These are phyloP conservation scores for Orobanche coerulescens DNA, from an alignment of 257 asterid genomes.

Conservation along the genomic window DNA sequence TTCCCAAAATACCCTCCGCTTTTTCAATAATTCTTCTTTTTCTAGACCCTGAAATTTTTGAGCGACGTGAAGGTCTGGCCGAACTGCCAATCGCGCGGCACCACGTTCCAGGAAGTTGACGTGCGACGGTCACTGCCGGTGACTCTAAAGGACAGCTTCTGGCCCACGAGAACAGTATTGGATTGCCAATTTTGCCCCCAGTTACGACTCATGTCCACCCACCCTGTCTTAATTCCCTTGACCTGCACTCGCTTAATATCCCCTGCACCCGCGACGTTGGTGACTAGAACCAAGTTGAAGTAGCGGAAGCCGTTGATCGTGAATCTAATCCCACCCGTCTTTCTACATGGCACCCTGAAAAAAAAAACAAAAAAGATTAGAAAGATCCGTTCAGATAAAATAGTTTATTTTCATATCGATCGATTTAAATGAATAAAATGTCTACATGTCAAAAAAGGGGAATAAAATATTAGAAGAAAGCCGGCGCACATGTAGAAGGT, in stretches of 20 bases:
- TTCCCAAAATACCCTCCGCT: not conserved
- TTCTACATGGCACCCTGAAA: constrained; percentile 42
- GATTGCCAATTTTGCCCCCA: constrained; percentile 92
- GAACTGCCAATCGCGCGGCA: constrained; percentile 74
- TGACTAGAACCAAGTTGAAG: constrained; percentile 60
- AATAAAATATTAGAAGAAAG: too few relatives aligned
- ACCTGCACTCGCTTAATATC: constrained; percentile 44
- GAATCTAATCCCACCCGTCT: constrained; percentile 57
- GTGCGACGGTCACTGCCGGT: constrained; percentile 62
- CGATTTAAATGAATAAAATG: too few relatives aligned
- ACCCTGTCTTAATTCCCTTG: constrained; percentile 50
- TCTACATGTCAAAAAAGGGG: too few relatives aligned
- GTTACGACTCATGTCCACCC: constrained; percentile 65
- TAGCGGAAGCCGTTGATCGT: constrained; percentile 62
- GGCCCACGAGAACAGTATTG: constrained; percentile 43
- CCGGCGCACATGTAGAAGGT: too few relatives aligned
- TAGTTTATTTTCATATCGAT: too few relatives aligned
- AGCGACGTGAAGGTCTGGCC: constrained; percentile 78
- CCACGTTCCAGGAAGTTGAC: constrained; percentile 57
- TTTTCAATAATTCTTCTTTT: not conserved
- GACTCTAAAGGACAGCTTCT: constrained; percentile 64
- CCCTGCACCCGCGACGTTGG: constrained; percentile 79
- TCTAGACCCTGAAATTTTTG: constrained; percentile 50
- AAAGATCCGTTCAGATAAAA: not conserved
- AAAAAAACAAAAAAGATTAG: too few relatives aligned